phyloP scores from a whole-genome alignment of 1,284 basidiomycete genomes.

The Ustanciosporium gigantosporum region DNA sequence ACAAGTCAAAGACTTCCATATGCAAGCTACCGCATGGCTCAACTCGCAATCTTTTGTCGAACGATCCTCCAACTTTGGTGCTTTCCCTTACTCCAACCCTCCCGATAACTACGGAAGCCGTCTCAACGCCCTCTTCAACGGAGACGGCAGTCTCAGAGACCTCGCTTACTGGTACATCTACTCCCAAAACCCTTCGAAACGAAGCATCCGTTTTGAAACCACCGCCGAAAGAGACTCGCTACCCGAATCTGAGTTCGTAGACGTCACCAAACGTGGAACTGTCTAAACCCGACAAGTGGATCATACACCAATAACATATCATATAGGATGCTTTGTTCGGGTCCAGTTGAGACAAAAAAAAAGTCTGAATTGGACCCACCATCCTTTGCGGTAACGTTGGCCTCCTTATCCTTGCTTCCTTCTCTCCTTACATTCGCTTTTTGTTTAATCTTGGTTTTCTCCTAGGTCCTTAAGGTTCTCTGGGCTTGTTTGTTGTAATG shows the following conservation, averaged over 20 bases:
- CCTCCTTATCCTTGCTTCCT: too few species aligned
- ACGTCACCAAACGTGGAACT: not conserved
- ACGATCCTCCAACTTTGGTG: slow-evolving; percentile 52
- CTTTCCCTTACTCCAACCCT: slow-evolving; percentile 34
- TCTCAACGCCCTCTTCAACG: slow-evolving; percentile 50
- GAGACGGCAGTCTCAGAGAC: slow-evolving; percentile 26
- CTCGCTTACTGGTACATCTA: slow-evolving; percentile 41
- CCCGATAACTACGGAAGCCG: slow-evolving; percentile 48
- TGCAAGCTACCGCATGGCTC: slow-evolving; percentile 46
- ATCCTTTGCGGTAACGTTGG: too few species aligned
- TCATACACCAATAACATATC: too few species aligned
- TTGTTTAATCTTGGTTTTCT: too few species aligned
- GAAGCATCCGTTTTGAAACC: slow-evolving; percentile 8
- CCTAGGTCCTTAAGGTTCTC: too few species aligned
- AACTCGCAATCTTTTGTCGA: slow-evolving; percentile 39
- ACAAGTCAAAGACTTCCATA: slow-evolving; percentile 48
- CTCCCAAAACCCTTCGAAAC: slow-evolving; percentile 4
- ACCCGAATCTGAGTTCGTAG: not conserved
- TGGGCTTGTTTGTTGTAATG: too few species aligned
- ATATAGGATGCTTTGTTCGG: too few species aligned
- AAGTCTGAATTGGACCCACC: too few species aligned
- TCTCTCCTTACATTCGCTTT: too few species aligned
- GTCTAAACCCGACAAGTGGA: not conserved
- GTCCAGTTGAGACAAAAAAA: too few species aligned
- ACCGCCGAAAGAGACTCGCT: slow-evolving; percentile 17